These are phyloP conservation scores for Cladophialophora bantiana DNA, from an alignment of 2,329 filamentous ascomycete genomes.

Conservation along the genomic window DNA sequence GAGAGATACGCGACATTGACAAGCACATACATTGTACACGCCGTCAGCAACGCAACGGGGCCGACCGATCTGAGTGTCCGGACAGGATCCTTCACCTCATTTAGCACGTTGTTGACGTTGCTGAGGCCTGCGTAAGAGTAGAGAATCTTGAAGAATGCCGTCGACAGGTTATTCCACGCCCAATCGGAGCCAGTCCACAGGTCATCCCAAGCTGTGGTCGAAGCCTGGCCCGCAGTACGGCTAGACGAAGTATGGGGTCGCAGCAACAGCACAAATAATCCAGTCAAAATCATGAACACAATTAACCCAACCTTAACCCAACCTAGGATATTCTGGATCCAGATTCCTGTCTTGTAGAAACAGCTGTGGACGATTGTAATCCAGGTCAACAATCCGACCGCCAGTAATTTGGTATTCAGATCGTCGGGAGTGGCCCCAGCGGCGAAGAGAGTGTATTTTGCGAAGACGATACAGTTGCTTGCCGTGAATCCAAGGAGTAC, in stretches of 20 bases:
- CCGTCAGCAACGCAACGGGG: conserved; percentile 65
- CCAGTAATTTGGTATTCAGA: conserved; percentile 62
- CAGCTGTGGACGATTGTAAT: conserved; percentile 67
- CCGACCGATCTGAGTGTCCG: conserved; percentile 69
- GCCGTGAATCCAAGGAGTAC: conserved; percentile 69
- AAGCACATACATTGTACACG: conserved; percentile 70
- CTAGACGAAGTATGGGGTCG: conserved; percentile 23
- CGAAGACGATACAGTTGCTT: conserved; percentile 74
- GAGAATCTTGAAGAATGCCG: conserved; percentile 69
- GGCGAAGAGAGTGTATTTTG: conserved; percentile 69
- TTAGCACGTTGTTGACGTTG: conserved; percentile 74
- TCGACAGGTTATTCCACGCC: conserved; percentile 72
- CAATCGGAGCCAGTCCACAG: conserved; percentile 72
- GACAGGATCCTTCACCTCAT: conserved; percentile 73
- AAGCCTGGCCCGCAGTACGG: conserved; percentile 7
- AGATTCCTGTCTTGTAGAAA: conserved; percentile 51
- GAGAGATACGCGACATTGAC: conserved; percentile 70
- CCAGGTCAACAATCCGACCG: conserved; percentile 62
- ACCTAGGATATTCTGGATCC: conserved; percentile 39
- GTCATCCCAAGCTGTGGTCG: conserved; percentile 55
- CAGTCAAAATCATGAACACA: conserved; percentile 63
- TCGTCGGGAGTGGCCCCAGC: conserved; percentile 60
- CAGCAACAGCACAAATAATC: conserved; percentile 63
- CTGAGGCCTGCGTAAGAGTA: conserved; percentile 72
- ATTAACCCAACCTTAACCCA: conserved; percentile 39